Base-by-base conservation (phyloP, 306 rosid genomes). In the Trifolium subterraneum region DNA sequence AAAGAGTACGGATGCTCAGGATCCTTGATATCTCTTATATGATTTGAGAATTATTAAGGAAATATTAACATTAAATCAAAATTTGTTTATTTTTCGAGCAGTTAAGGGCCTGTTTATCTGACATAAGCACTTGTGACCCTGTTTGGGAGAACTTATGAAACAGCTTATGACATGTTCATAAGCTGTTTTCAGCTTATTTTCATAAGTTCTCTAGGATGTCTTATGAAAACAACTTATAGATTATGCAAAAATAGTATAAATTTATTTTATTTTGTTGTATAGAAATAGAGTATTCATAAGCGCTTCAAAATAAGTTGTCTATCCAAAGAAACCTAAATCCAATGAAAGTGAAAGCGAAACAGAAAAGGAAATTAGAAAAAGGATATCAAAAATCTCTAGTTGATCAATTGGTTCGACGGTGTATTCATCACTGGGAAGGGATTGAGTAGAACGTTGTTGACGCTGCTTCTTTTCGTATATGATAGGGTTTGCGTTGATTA, bases 341-440 rank as follows among this genome's bases (percentile, higher is more conserved):
- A 15, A 64, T 19, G 13, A 64, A 39, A 15, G 13, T 31, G 19
- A 61, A 18, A 14, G 9, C 0, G 5, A 35, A 64, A 23, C 39
- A 51, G 10, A 20, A 47, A 47, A 16, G 18, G 18, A 65, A 56
- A 16, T 11, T 11, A 0, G 16, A 54, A 44, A 50, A 48, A 88
- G 97, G 95, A 94, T 94, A 94, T 95, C 96, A 73, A 90, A 95
- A 88, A 95, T 36, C 76, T 95, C 99, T 52, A 38, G 89, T 39
- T 92, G 92, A 54, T 92, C 93, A 45, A 95, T 95, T 36, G 83
- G 78, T 84, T 95, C 96, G 3, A 80, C 84, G 0, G 81, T 82
- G 79, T 64, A 77, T 12, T 86, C 78, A 22, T 88, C 89, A 44
- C 79, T 78, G 9, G 69, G 25, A 77, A 64, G 75, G 41, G 78